These are phyloP conservation scores for Didymella pinodella DNA, from an alignment of 2,329 filamentous ascomycete genomes.

Conservation along the genomic window DNA sequence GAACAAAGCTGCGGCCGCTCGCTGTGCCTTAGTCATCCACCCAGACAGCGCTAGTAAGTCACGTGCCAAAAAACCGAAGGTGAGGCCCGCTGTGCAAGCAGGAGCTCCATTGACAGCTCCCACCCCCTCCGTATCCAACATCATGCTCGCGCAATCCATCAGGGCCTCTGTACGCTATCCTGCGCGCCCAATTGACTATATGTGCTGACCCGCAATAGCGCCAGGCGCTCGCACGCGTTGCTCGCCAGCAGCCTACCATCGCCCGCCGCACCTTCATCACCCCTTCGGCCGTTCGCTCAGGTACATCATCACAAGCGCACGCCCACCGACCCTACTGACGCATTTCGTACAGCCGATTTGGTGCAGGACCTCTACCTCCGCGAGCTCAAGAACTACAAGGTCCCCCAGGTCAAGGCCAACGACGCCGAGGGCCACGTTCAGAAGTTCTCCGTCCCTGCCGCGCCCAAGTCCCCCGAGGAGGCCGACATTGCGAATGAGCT, in stretches of 20 bases:
- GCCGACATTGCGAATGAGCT: constrained; percentile 88
- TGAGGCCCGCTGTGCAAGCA: constrained; percentile 19
- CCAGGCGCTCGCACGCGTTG: constrained; percentile 67
- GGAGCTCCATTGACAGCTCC: constrained; percentile 39
- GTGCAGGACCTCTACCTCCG: constrained; percentile 98
- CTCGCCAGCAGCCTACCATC: constrained; percentile 63
- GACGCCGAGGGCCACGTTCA: constrained; percentile 92
- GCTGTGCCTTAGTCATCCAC: constrained; percentile 16
- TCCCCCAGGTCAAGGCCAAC: constrained; percentile 78
- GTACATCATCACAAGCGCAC: constrained; percentile 56
- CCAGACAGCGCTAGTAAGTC: constrained; percentile 22
- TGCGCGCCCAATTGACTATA: constrained; percentile 14
- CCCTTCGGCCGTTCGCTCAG: constrained; percentile 67
- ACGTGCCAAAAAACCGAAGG: constrained; percentile 22
- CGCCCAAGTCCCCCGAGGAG: constrained; percentile 91
- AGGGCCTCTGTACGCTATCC: constrained; percentile 64
- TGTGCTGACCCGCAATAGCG: constrained; percentile 57
- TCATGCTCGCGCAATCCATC: constrained; percentile 68
- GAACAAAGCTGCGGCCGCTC: constrained; percentile 7
- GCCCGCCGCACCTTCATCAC: constrained; percentile 70
- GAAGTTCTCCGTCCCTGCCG: constrained; percentile 80
- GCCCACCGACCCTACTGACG: constrained; percentile 36
- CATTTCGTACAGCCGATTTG: constrained; percentile 77
- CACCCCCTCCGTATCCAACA: constrained; percentile 42
- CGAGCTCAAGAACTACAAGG: constrained; percentile 96